A percentile compares a stretch with the other conserved stretches of the same genome.
These are phyloP conservation scores for Apiotrichum veenhuisii DNA, from an alignment of 1,284 basidiomycete genomes.

Conservation along the genomic window DNA sequence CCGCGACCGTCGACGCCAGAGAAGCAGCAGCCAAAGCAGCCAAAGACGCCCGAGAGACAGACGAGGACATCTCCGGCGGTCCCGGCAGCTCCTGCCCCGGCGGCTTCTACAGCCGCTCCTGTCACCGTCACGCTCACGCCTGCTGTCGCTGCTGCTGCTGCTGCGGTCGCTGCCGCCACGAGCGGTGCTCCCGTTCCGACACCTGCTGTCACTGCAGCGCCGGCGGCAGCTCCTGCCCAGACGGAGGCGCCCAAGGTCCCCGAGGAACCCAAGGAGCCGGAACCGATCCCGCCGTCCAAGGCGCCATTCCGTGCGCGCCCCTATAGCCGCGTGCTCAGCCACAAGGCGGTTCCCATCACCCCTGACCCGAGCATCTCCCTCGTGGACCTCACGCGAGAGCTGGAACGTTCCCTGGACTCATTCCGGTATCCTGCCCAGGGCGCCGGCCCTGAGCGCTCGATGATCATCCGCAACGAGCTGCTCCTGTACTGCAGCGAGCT, in stretches of 20 bases:
- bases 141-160: background rate
- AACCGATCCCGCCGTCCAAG: conserved; percentile 13
- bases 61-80: background rate
- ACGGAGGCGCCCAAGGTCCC: conserved; percentile 17
- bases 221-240: background rate
- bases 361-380: conserved; percentile 26
- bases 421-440: conserved; percentile 35
- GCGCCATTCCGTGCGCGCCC: conserved; percentile 17
- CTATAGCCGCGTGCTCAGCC: conserved; percentile 1
- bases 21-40: background rate
- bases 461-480: conserved; percentile 43
- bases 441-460: conserved; percentile 38
- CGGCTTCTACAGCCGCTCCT: background rate
- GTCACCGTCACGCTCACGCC: conserved; percentile 3
- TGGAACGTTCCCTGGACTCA: conserved; percentile 26
- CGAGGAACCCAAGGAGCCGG: conserved; percentile 9
- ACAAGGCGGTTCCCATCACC: conserved; percentile 19
- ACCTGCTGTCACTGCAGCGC: background rate
- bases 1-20: background rate
- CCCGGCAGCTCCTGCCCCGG: background rate
- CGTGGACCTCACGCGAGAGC: conserved; percentile 26
- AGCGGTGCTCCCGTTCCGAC: background rate
- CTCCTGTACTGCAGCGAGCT: conserved; percentile 41
- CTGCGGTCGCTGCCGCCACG: background rate
- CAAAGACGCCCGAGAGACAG: background rate